phyloP scores from a whole-genome alignment of 371 early-diverging fungal genomes.

The Mycotypha africana region DNA sequence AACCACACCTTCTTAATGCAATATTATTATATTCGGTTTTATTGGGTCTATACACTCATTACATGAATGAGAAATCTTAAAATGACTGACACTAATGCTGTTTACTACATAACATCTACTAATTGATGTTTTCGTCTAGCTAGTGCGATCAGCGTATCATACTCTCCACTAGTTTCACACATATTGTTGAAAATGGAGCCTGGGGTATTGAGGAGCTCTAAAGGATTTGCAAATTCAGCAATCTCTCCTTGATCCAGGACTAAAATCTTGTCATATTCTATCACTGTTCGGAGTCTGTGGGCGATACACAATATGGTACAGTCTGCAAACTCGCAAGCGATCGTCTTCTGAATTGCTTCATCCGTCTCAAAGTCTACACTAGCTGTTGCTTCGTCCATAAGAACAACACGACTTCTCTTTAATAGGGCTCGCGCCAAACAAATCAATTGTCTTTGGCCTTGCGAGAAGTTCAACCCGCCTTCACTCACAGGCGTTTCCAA shows the following conservation, averaged over 20 bases:
- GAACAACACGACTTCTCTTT: constrained; percentile 63
- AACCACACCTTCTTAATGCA: no score
- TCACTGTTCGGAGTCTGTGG: constrained; percentile 78
- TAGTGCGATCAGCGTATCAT: constrained; percentile 29
- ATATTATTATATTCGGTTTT: no score
- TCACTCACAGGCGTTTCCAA: constrained; percentile 61
- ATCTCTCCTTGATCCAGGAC: constrained; percentile 78
- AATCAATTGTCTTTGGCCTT: constrained; percentile 88
- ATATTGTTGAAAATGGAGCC: constrained; percentile 56
- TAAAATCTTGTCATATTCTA: constrained; percentile 86
- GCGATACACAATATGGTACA: constrained; percentile 72
- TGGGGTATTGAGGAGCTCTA: constrained; percentile 45
- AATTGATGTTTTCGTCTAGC: constrained; percentile 10
- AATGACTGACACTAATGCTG: no score
- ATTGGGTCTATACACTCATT: no score
- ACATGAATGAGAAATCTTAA: no score
- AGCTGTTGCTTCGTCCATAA: constrained; percentile 87
- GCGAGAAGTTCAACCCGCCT: constrained; percentile 76
- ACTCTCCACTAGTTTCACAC: constrained; percentile 67
- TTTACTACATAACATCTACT: no score
- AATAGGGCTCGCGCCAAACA: constrained; percentile 82
- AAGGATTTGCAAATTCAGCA: constrained; percentile 71
- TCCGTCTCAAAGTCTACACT: constrained; percentile 76
- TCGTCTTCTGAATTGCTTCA: constrained; percentile 72
- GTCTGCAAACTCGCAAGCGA: constrained; percentile 61